phyloP scores from a whole-genome alignment of 768 basidiomycete genomes.

The Boletellus ananas region DNA sequence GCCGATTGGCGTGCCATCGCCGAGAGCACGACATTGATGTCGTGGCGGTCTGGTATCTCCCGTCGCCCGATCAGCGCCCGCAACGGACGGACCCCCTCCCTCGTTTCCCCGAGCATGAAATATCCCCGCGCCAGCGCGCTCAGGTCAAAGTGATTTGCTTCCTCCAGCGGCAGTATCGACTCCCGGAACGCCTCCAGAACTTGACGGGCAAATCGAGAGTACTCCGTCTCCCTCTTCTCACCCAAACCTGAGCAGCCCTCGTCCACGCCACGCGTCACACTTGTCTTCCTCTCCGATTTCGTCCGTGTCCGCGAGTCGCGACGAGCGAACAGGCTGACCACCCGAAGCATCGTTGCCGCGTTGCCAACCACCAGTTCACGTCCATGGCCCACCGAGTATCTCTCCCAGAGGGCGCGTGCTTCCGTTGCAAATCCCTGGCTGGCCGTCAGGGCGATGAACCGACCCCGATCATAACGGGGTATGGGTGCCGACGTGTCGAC shows the following conservation, averaged over 20 bases:
- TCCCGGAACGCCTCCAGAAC: slow-evolving; percentile 44
- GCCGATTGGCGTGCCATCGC: slow-evolving; percentile 51
- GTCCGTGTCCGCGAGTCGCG: slow-evolving; percentile 20
- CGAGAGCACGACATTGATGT: slow-evolving; percentile 60
- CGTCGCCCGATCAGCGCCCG: slow-evolving; percentile 42
- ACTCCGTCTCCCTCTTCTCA: slow-evolving; percentile 4
- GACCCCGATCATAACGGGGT: slow-evolving; percentile 42
- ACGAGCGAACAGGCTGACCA: slow-evolving; percentile 41
- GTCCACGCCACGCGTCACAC: neutral
- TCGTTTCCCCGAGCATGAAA: slow-evolving; percentile 50
- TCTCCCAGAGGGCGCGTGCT: slow-evolving; percentile 56
- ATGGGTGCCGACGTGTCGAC: slow-evolving; percentile 40
- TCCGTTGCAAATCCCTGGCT: slow-evolving; percentile 42
- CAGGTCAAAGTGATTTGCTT: slow-evolving; percentile 47
- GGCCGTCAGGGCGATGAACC: slow-evolving; percentile 47
- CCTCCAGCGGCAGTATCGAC: slow-evolving; percentile 43
- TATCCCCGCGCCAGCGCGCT: slow-evolving; percentile 61
- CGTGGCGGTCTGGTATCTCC: slow-evolving; percentile 57
- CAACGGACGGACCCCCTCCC: slow-evolving; percentile 47
- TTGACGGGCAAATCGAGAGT: slow-evolving; percentile 39
- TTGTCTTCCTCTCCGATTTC: slow-evolving; percentile 6
- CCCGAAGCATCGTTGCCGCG: slow-evolving; percentile 37
- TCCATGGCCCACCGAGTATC: slow-evolving; percentile 44
- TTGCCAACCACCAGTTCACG: slow-evolving; percentile 41
- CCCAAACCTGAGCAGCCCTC: neutral